Percentiles rank a stretch among this genome's conserved stretches.
These are phyloP conservation scores for Colletotrichum chrysophilum DNA, from an alignment of 2,329 filamentous ascomycete species.

Conservation along the genomic window DNA sequence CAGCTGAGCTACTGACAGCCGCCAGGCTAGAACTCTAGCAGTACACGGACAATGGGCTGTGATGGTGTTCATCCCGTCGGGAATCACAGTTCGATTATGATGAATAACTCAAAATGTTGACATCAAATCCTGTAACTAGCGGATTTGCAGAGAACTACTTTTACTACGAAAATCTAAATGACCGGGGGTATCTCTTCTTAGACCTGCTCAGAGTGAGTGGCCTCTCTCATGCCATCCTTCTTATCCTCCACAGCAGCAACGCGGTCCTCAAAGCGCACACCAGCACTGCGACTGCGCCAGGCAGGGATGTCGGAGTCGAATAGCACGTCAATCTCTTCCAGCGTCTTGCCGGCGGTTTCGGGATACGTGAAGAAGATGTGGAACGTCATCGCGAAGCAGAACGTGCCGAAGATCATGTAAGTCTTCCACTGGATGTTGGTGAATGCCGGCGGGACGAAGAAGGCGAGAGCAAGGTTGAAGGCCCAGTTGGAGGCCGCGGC, in stretches of 20 bases:
- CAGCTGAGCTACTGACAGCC: background rate
- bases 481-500: conserved; percentile 56
- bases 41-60: background rate
- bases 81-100: background rate
- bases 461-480: conserved; percentile 55
- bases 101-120: background rate
- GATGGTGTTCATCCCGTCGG: background rate
- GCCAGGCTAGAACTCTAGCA: background rate
- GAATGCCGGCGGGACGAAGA: conserved; percentile 46
- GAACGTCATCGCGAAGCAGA: conserved; percentile 21
- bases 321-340: conserved; percentile 26
- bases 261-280: conserved; percentile 5
- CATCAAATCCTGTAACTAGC: background rate
- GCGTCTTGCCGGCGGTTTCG: conserved; percentile 30
- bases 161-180: background rate
- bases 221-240: background rate
- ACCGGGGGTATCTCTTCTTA: background rate
- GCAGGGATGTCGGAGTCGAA: conserved; percentile 18
- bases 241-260: conserved; percentile 1
- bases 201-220: background rate
- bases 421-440: conserved; percentile 27
- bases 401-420: conserved; percentile 26
- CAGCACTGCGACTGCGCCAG: conserved; percentile 3
- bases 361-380: conserved; percentile 31
- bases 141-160: background rate